phyloP scores from a whole-genome alignment of 768 basidiomycete species.

The Flagelloscypha sp. region DNA sequence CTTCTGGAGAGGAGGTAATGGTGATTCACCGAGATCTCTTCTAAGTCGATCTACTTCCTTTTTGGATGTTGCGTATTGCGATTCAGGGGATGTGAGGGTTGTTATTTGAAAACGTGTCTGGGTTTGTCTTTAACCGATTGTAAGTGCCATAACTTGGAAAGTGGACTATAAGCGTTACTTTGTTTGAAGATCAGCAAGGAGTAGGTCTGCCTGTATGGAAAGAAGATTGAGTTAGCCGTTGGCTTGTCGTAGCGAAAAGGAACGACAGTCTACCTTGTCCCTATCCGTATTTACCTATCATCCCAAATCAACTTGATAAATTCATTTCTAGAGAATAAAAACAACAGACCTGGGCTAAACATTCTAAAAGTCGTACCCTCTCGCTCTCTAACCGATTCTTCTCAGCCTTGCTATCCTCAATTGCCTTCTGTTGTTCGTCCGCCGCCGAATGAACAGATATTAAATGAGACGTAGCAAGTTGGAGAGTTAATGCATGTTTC shows the following conservation, averaged over 20 bases:
- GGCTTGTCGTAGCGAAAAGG: slow-evolving; percentile 1
- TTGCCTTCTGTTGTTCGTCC: slow-evolving; percentile 67
- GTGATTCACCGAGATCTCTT: slow-evolving; percentile 66
- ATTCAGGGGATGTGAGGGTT: slow-evolving; percentile 59
- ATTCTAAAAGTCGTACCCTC: slow-evolving; percentile 56
- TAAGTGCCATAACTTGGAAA: slow-evolving; percentile 5
- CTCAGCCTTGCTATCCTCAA: slow-evolving; percentile 78
- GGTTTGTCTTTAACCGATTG: slow-evolving; percentile 36
- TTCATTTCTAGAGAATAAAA: slow-evolving; percentile 3
- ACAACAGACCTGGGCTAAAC: slow-evolving; percentile 56
- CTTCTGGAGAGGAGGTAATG: slow-evolving; percentile 62
- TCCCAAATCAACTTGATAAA: slow-evolving; percentile 6
- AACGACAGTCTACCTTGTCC: slow-evolving; percentile 55
- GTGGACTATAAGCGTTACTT: slow-evolving; percentile 39
- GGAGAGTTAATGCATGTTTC: slow-evolving; percentile 77
- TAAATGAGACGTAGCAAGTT: slow-evolving; percentile 82
- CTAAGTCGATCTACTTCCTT: slow-evolving; percentile 69
- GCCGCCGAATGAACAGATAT: slow-evolving; percentile 74
- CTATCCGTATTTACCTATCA: slow-evolving; percentile 71
- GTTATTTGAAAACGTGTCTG: slow-evolving; percentile 64
- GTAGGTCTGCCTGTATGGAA: slow-evolving; percentile 49
- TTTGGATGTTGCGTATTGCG: slow-evolving; percentile 70
- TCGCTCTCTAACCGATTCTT: slow-evolving; percentile 81
- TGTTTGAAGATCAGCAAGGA: slow-evolving; percentile 56
- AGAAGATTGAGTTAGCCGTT: slow-evolving; percentile 4